A percentile compares a stretch with the other conserved stretches of the same genome.
These are phyloP conservation scores for Tieghemostelium lacteum DNA, from an alignment of 78 protist species.

Conservation along the genomic window DNA sequence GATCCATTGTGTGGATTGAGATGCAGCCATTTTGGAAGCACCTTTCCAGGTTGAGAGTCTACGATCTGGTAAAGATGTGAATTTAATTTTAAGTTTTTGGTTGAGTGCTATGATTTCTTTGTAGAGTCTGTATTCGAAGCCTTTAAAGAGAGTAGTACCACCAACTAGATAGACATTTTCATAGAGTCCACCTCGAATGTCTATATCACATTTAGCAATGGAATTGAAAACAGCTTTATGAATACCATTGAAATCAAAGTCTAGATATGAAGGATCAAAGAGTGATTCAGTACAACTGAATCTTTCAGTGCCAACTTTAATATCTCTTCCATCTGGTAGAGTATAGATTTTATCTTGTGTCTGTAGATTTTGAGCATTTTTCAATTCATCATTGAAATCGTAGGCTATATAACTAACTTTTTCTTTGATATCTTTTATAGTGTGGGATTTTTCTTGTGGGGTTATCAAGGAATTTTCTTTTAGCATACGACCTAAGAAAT, in stretches of 20 bases:
- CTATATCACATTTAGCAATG: slow-evolving; percentile 51
- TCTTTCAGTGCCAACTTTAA: slow-evolving; percentile 85
- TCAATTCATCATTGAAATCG: slow-evolving; percentile 31
- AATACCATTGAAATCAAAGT: slow-evolving; percentile 40
- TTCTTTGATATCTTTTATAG: slow-evolving; percentile 70
- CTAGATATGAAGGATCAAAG: slow-evolving; percentile 32
- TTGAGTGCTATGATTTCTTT: slow-evolving; percentile 81
- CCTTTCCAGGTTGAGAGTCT: slow-evolving; percentile 97
- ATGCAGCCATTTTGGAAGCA: slow-evolving; percentile 93
- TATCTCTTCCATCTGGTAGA: slow-evolving; percentile 81
- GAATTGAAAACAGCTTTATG: neutral
- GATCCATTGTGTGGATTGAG: slow-evolving; percentile 92
- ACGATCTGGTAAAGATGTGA: slow-evolving; percentile 92
- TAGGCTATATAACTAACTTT: slow-evolving; percentile 45
- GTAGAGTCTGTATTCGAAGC: slow-evolving; percentile 87
- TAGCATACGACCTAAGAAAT: slow-evolving; percentile 84
- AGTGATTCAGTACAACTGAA: slow-evolving; percentile 30
- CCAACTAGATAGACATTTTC: slow-evolving; percentile 94
- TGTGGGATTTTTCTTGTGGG: slow-evolving; percentile 15
- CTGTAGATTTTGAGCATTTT: neutral
- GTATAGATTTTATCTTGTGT: slow-evolving; percentile 18
- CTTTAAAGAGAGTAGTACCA: slow-evolving; percentile 72
- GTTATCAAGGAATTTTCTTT: slow-evolving; percentile 80
- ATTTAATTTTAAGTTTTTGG: neutral
- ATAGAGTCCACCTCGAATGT: slow-evolving; percentile 92